Base-by-base conservation (phyloP, 2,329 filamentous ascomycete species). In the Colletotrichum somersetense region DNA sequence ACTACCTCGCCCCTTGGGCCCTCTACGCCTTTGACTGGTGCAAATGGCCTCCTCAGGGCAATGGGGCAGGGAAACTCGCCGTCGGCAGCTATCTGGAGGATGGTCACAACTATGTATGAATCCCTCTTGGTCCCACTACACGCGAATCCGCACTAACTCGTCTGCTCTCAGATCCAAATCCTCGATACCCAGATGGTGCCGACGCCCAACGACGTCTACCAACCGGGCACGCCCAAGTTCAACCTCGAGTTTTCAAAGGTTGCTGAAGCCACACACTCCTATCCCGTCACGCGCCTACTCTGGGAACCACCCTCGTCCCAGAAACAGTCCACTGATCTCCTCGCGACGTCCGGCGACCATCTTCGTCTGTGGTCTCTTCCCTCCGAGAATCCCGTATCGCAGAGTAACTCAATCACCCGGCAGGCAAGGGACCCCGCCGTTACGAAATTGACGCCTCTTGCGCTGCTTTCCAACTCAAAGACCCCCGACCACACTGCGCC, bases 21-120 rank as follows among this genome's bases (percentile, higher is more conserved):
- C 91, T 97, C 67, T 99, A 98, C 81, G 96, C 96, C 16, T 96
- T 97, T 78, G 96, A 99, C 84, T 99, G 96, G 96, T 99, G 96
- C 85, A 99, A 99, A 83, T 99, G 96, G 96, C 91, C 93, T 20
- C 91, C 96, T 2, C 90, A 94, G 78, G 91, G 83, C 77, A 91
- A 91, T 75, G 91, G 93, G 74, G 94, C 94, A 4, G 96, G 96
- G 50, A 98, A 98, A 83, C 89, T 99, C 77, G 96, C 96, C 16
- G 88, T 99, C 50, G 96, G 96, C 72, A 99, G 96, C 84, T 98
- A 98, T 80, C 85, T 98, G 63, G 96, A 99, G 83, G 96, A 99
- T 82, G 96, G 95, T 7, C 96, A 99, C 84, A 99, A 99, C 81
- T 99, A 97, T 86, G 95, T 97, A 85, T 77, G 89, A 82, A 33